phyloP scores from a whole-genome alignment of 2,329 filamentous ascomycete genomes.

The Alternaria ethzedia region DNA sequence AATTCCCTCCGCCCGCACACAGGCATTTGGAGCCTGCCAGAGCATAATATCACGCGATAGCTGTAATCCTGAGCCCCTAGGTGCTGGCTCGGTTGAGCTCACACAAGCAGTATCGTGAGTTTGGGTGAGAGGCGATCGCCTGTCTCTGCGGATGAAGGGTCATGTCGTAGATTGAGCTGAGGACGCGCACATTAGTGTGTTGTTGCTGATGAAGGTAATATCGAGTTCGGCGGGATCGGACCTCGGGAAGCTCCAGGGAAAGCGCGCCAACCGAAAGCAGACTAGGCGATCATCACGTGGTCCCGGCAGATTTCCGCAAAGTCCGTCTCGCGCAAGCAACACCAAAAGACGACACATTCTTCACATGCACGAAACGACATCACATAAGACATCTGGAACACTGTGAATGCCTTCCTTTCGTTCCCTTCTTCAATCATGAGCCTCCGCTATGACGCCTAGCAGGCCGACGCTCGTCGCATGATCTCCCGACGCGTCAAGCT shows the following conservation, averaged over 20 bases:
- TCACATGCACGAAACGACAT: background rate
- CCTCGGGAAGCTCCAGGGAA: background rate
- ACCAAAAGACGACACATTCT: background rate
- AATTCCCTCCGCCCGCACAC: background rate
- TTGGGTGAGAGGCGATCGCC: background rate
- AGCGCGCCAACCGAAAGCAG: background rate
- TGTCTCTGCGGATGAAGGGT: accelerated
- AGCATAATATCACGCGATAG: background rate
- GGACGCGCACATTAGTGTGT: background rate
- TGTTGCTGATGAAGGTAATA: background rate
- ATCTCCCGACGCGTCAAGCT: background rate
- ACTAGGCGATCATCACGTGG: background rate
- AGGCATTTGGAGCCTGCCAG: background rate
- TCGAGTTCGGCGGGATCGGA: background rate
- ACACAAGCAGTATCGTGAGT: background rate
- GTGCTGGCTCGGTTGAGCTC: background rate
- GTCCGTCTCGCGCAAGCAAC: background rate
- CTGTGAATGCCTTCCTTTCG: background rate
- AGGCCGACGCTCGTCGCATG: background rate
- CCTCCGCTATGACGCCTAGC: accelerated
- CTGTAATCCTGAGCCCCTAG: background rate
- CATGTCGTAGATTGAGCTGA: background rate
- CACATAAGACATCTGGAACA: background rate
- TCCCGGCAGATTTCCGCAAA: accelerated
- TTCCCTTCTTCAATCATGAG: background rate